Evolutionary conservation across 164 flowering plant genomes (phyloP), one percentile per base, ranked within the genome.

Genomic region (Magnolia officinalis): DNA sequence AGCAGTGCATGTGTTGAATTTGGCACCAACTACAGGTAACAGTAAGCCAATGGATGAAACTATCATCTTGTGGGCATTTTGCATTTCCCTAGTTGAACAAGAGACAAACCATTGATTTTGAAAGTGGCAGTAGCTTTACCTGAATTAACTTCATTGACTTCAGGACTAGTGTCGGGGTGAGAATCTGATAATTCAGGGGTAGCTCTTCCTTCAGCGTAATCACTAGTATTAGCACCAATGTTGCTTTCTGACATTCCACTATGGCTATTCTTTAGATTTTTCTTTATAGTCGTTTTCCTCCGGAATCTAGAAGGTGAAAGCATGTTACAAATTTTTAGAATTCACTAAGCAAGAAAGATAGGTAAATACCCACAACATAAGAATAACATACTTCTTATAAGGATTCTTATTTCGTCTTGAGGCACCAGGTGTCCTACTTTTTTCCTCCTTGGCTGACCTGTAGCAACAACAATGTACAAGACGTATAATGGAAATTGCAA

Each of bases 261-360:
- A 29, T 70, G 76, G 52, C 52, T 79, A 55, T 59, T 82, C 68
- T 84, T 86, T 79, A 76, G 68, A 77, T 71, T 83, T 78, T 85
- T 87, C 81, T 83, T 87, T 23, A 87, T 89, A 63, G 88, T 85
- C 82, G 88, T 82, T 79, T 89, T 93, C 72, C 84, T 82, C 80
- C 81, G 85, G 14, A 70, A 85, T 51, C 84, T 84, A 29, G 79
- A 80, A 68, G 78, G 76, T 65, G 79, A 73, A 73, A 83, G 81
- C 72, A 84, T 83, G 77, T 61, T 20, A 77, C 74, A 61, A 71
- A 65, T 55, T 70, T 26, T 51, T 58, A 74, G 72, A 74, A 49
- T 18, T 67, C 37, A 18, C 65, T 16, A 73, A 64, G 23, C 26
- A 21, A 74, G 6, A 72, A 50, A 16, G 20, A 68, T 10, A 63